Percentiles rank a stretch among this genome's conserved stretches.
phyloP scores from a whole-genome alignment of 2,329 filamentous ascomycete genomes.

The Sarocladium brachiariae region DNA sequence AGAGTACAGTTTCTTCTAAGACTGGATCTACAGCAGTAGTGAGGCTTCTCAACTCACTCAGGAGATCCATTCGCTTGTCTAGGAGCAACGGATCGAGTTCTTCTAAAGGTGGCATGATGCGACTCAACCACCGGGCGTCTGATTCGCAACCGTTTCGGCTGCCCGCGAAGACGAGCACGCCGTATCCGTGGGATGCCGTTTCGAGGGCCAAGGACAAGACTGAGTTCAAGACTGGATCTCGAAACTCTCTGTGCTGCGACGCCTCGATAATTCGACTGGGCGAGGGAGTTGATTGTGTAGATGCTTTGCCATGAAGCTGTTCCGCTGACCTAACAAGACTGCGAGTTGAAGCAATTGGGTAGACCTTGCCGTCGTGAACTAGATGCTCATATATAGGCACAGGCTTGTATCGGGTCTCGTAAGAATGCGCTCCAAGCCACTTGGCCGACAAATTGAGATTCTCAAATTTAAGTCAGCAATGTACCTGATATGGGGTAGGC shows the following conservation, averaged over 20 bases:
- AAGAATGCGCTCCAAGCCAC: conserved; percentile 66
- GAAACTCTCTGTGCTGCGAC: conserved; percentile 55
- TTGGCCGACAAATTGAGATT: conserved; percentile 62
- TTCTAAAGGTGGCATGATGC: conserved; percentile 50
- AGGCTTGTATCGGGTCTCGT: conserved; percentile 65
- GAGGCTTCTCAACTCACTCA: conserved; percentile 60
- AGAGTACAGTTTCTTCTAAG: conserved; percentile 56
- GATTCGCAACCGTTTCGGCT: conserved; percentile 62
- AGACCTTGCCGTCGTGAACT: conserved; percentile 63
- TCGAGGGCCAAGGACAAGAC: conserved; percentile 64
- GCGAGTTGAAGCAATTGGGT: conserved; percentile 49
- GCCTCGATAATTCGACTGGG: conserved; percentile 42
- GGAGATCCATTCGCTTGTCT: conserved; percentile 54
- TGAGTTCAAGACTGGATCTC: conserved; percentile 59
- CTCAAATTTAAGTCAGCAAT: conserved; percentile 28
- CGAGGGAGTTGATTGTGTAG: conserved; percentile 28
- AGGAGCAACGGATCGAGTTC: conserved; percentile 40
- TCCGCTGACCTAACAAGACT: conserved; percentile 50
- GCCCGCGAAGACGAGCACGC: conserved; percentile 66
- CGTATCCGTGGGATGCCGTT: conserved; percentile 61
- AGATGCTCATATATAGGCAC: conserved; percentile 71
- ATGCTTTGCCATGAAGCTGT: conserved; percentile 19
- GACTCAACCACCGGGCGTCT: conserved; percentile 61
- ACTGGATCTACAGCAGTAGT: conserved; percentile 58
- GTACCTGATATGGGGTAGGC: background rate